phyloP scores from a whole-genome alignment of 768 basidiomycete genomes.

The Boletus rex-veris region DNA sequence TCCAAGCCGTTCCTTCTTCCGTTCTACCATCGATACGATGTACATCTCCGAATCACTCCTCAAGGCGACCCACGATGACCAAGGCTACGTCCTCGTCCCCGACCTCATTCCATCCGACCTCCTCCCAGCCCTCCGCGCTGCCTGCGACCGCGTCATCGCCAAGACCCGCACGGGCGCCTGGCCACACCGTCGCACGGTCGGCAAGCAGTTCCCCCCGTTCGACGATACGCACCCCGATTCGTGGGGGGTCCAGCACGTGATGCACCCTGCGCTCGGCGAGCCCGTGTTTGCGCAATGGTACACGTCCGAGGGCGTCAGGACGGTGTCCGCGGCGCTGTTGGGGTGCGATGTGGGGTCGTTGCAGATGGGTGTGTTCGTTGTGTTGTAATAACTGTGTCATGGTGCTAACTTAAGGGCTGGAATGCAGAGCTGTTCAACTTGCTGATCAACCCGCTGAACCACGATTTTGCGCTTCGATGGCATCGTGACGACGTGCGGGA shows the following conservation, averaged over 20 bases:
- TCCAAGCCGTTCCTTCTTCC: not conserved
- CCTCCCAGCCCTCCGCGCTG: slow-evolving; percentile 40
- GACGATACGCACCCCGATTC: slow-evolving; percentile 56
- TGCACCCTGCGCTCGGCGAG: slow-evolving; percentile 71
- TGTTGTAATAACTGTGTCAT: not conserved
- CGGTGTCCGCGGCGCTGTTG: slow-evolving; percentile 45
- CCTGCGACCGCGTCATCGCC: slow-evolving; percentile 48
- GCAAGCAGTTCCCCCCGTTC: slow-evolving; percentile 77
- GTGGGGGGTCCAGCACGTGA: slow-evolving; percentile 80
- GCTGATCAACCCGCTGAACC: slow-evolving; percentile 61
- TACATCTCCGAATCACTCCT: slow-evolving; percentile 12
- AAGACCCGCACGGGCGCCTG: slow-evolving; percentile 59
- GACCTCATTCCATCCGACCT: slow-evolving; percentile 46
- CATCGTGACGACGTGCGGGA: slow-evolving; percentile 74
- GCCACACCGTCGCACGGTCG: slow-evolving; percentile 67
- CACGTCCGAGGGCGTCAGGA: slow-evolving; percentile 48
- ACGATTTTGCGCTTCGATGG: slow-evolving; percentile 74
- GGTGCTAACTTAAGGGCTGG: not conserved
- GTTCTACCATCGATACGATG: not conserved
- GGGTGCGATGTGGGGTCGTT: slow-evolving; percentile 54
- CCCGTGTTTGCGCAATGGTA: slow-evolving; percentile 65
- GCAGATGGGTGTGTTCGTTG: slow-evolving; percentile 65
- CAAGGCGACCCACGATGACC: slow-evolving; percentile 52
- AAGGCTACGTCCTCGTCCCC: slow-evolving; percentile 65
- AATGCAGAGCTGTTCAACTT: slow-evolving; percentile 64